These are phyloP conservation scores for Fusarium kyushuense DNA, from an alignment of 2,329 filamentous ascomycete species.

Conservation along the genomic window DNA sequence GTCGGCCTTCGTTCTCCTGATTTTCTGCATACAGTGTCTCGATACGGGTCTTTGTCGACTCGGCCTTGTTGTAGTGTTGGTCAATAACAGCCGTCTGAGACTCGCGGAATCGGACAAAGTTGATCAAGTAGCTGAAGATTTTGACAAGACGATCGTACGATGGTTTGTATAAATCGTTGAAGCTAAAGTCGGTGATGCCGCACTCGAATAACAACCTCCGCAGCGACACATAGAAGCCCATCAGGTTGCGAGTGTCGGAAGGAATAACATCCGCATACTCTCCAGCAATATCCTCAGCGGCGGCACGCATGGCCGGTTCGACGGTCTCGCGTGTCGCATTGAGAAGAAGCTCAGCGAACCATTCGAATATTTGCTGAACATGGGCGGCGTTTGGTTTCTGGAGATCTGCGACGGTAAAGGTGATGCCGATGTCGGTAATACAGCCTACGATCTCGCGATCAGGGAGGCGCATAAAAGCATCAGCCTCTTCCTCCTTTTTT, in stretches of 20 bases:
- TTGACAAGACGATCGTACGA: conserved; percentile 91
- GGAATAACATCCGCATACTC: conserved; percentile 88
- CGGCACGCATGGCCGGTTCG: conserved; percentile 93
- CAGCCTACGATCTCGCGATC: conserved; percentile 92
- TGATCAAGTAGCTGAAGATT: conserved; percentile 98
- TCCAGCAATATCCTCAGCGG: conserved; percentile 86
- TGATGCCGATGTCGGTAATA: conserved; percentile 96
- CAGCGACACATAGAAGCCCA: conserved; percentile 93
- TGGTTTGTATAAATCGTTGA: conserved; percentile 90
- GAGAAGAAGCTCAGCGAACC: conserved; percentile 93
- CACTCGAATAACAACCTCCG: conserved; percentile 85
- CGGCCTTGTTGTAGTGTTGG: conserved; percentile 91
- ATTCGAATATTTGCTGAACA: conserved; percentile 98
- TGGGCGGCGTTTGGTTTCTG: conserved; percentile 94
- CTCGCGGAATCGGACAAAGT: conserved; percentile 97
- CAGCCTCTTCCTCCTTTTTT: conserved; percentile 70
- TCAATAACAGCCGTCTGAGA: conserved; percentile 91
- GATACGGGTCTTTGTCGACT: conserved; percentile 87
- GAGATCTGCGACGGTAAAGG: conserved; percentile 86
- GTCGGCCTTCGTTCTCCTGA: conserved; percentile 82
- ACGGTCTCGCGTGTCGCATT: conserved; percentile 94
- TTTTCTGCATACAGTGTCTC: conserved; percentile 88
- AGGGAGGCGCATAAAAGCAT: conserved; percentile 70
- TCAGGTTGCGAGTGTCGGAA: conserved; percentile 88
- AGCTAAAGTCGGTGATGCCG: conserved; percentile 92